Evolutionary conservation across 768 basidiomycete genomes (phyloP), one percentile per base, ranked within the genome.

Genomic region (Gymnopilus dilepis): DNA sequence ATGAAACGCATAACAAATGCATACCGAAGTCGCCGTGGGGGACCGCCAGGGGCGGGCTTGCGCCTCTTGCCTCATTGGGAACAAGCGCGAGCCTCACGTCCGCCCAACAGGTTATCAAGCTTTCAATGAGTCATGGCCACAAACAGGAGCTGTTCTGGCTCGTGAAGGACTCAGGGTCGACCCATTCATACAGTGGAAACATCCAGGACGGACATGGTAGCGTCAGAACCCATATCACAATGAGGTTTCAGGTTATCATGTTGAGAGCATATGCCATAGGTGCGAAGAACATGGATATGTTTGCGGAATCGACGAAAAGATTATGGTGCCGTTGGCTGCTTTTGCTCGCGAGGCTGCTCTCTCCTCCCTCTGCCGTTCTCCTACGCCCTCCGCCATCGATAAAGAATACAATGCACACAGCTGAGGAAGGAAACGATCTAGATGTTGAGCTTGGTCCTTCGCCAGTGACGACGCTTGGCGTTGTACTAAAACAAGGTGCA

Each of bases 391-490:
- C 41, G 48, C 59, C 61, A 53, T 58, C 64, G 56, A 65, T 58
- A 40, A 37, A 30, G 55, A 64, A 56, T 60, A 66, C 59, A 62
- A 59, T 50, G 34, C 40, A 38, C 56, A 47, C 53, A 61, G 53
- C 58, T 21, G 57, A 58, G 38, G 57, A 30, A 52, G 55, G 26
- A 34, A 38, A 19, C 19, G 7, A 37, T 69, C 83, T 88, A 97
- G 78, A 97, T 90, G 86, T 96, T 96, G 82, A 99, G 88, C 86
- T 99, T 99, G 66, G 97, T 99, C 79, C 97, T 91, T 76, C 97
- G 87, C 97, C 97, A 99, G 85, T 99, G 97, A 77, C 97, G 92
- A 69, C 97, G 87, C 85, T 98, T 98, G 67, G 92, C 90, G 79
- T 95, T 95, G 76, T 95, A 94, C 90, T 94, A 67, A 37, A 52